phyloP scores from a whole-genome alignment of 441 rosid species.

The Brassica balearica region DNA sequence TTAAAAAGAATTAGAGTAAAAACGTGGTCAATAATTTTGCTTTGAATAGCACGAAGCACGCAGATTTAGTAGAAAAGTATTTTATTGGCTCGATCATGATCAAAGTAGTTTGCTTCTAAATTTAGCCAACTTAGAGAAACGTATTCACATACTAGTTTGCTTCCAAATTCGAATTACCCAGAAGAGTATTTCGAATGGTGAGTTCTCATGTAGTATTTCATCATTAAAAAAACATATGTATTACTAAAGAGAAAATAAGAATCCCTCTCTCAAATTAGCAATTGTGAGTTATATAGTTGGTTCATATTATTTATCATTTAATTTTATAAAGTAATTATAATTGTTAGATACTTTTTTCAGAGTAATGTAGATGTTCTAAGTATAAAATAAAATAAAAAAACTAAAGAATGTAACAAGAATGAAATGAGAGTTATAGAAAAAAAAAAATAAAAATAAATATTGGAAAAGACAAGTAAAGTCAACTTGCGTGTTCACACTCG shows the following conservation, averaged over 20 bases:
- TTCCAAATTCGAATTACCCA: slow-evolving; percentile 17
- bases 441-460: background rate
- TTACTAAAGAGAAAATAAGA: too few relatives aligned
- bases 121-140: background rate
- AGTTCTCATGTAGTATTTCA: background rate
- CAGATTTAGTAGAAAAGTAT: background rate
- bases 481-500: slow-evolving; percentile 48
- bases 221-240: background rate
- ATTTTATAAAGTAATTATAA: too few relatives aligned
- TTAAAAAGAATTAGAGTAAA: background rate
- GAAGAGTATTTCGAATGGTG: background rate
- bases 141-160: background rate
- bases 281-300: too few relatives aligned
- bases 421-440: background rate
- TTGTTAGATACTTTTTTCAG: too few relatives aligned
- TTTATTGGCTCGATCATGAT: background rate
- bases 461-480: slow-evolving; percentile 28
- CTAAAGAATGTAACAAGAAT: background rate
- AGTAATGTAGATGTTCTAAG: too few relatives aligned
- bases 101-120: background rate
- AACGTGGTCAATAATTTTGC: slow-evolving; percentile 6
- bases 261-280: too few relatives aligned
- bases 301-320: too few relatives aligned
- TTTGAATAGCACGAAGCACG: background rate
- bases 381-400: too few relatives aligned